Percentiles rank a stretch among this genome's conserved stretches.
phyloP scores from a whole-genome alignment of 2,329 filamentous ascomycete genomes.

The Exophiala viscosa region DNA sequence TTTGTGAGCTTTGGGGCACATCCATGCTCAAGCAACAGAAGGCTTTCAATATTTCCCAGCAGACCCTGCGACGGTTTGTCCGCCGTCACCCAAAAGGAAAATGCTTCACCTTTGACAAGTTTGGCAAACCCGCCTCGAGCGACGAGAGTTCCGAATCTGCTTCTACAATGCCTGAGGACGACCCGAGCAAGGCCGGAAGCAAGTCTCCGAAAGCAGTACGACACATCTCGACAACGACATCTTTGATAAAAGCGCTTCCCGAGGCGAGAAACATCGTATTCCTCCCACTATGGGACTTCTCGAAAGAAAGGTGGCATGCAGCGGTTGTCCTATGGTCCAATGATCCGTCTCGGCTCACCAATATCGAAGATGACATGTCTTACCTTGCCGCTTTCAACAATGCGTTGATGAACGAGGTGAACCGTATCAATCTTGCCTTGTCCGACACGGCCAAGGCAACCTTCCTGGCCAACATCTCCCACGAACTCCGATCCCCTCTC shows the following conservation, averaged over 20 bases:
- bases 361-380: slow-evolving; percentile 37
- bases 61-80: slow-evolving; percentile 41
- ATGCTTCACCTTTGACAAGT: slow-evolving; percentile 73
- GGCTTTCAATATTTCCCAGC: slow-evolving; percentile 35
- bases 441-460: slow-evolving; percentile 43
- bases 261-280: slow-evolving; percentile 37
- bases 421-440: slow-evolving; percentile 41
- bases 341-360: slow-evolving; percentile 31
- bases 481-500: slow-evolving; percentile 42
- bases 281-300: slow-evolving; percentile 51
- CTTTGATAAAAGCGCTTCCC: slow-evolving; percentile 20
- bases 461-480: slow-evolving; percentile 45
- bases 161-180: slow-evolving; percentile 21
- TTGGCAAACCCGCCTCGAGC: slow-evolving; percentile 75
- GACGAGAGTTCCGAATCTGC: slow-evolving; percentile 52
- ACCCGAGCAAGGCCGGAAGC: not conserved
- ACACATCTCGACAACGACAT: slow-evolving; percentile 14
- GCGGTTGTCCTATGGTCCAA: slow-evolving; percentile 46
- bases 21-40: slow-evolving; percentile 1
- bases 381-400: slow-evolving; percentile 42
- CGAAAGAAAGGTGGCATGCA: slow-evolving; percentile 45
- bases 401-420: slow-evolving; percentile 43
- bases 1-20: slow-evolving; percentile 17
- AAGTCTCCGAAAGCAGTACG: not conserved
- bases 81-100: slow-evolving; percentile 46